Base-by-base conservation (phyloP, 139 green algal species). In the Diplosphaera chodatii region DNA sequence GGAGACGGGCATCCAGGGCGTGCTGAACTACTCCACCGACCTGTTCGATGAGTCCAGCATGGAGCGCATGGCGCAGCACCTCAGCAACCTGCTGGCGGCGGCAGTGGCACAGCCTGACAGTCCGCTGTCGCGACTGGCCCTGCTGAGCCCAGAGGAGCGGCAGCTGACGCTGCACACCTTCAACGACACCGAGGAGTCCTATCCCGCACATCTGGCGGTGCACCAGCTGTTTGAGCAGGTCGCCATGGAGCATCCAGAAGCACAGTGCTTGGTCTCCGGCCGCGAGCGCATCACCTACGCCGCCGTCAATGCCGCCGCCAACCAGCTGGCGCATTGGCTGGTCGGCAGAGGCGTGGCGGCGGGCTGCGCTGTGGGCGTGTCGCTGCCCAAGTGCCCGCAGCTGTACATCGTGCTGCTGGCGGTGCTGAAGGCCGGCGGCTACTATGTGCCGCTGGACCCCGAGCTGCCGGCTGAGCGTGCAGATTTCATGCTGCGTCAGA, bases 401-500 rank as follows among this genome's bases (percentile, higher is more conserved):
- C 59, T 89, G 66, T 55, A 85, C 5, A 65, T 83, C 18, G 73
- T 32, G n/a, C 65, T 87, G 22, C 56, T 89, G 55, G 68, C 66
- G 18, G 65, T 80, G 25, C 62, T 86, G 6, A 84, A 88, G 66
- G 66, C 84, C 1, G 86, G 86, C 32, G 79, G 69, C 25, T 67
- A 48, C 27, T 88, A 88, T 66, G 70, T 88, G 33, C 86, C 86
- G 1, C 75, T 91, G 73, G 82, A 88, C 73, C 78, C 86, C 23
- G 30, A 29, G 4, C 87, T 86, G 59, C 84, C 84, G 15, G n/a
- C 65, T 6, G 76, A 85, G 13, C 77, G 83, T 6, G 33, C 86
- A 32, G 74, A 68, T 10, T 64, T 55, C 55, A 83, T 85, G 74
- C 8, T 59, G 10, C 48, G 48, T 3, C 48, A 59, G 48, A 59